Percentiles rank a stretch among this genome's conserved stretches.
Conservation (phyloP, 2,329 filamentous ascomycete species). For the Rutstroemia sp. region DNA sequence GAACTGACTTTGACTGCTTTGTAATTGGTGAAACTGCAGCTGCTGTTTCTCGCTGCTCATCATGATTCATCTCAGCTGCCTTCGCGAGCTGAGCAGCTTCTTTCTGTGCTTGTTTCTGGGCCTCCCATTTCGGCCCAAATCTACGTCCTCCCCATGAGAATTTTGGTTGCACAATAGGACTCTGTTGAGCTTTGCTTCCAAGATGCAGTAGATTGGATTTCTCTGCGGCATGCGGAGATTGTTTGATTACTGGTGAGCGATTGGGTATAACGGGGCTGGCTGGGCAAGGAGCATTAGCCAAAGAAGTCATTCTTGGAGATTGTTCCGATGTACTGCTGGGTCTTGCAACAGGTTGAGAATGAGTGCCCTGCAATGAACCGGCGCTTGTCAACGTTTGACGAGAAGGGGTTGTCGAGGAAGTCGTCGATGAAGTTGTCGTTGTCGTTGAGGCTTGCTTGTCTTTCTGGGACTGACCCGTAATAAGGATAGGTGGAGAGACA, state of each 20-base stretch:
- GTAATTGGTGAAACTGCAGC: neutral
- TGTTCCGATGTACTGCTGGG: neutral
- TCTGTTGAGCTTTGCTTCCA: neutral
- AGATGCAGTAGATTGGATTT: neutral
- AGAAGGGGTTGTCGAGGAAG: no score
- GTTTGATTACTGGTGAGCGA: neutral
- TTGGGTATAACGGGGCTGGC: neutral
- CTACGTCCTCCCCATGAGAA: neutral
- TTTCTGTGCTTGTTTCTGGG: neutral
- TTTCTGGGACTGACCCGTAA: no score
- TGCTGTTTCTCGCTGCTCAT: neutral
- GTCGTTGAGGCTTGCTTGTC: no score
- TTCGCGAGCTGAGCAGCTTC: neutral
- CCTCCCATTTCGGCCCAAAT: neutral
- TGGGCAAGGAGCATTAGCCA: neutral
- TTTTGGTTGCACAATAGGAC: neutral
- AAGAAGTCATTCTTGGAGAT: neutral
- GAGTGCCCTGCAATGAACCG: neutral
- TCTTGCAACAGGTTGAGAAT: neutral
- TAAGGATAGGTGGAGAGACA: no score
- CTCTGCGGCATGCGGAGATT: neutral
- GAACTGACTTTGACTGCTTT: no score
- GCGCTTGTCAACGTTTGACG: no score
- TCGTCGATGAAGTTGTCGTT: no score
- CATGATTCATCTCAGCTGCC: neutral